Base-by-base conservation (phyloP, 257 asterid genomes). In the Primulina huaijiensis region DNA sequence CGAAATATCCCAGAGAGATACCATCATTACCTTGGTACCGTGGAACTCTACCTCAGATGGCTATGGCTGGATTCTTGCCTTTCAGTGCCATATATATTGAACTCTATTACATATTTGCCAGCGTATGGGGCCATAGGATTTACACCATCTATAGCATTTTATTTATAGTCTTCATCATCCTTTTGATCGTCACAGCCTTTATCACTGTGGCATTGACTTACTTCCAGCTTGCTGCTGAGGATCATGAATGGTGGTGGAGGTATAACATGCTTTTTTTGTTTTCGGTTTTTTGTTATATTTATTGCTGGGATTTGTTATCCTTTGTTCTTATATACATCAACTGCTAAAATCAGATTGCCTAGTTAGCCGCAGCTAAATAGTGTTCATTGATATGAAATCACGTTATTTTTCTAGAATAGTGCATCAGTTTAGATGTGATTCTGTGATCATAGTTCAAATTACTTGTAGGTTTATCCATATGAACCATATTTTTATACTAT, bases 181-280 rank as follows among this genome's bases (percentile, higher is more conserved):
- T 90, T 74, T 74, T 90, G 72, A 87, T 90, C 34, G 96, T 90
- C 65, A 90, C 97, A 40, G 97, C 97, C 10, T 90, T 90, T 67
- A 90, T 90, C 33, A 90, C 96, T 3, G 94, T 90, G 76, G 97
- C 97, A 0, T 81, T 90, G 82, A 88, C 96, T 9, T 90, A 90
- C 65, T 90, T 90, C 79, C 97, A 90, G 67, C 96, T 90, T 65
- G 97, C 96, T 71, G 97, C 97, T 52, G 97, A 90, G 84, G 97
- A 90, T 70, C 97, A 90, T 75, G 90, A 88, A 75, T 90, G 97
- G 97, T 90, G 97, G 97, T 90, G 97, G 97, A 90, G 97, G 97
- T 90, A 84, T 73, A 82, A 14, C 62, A 25, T 43, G 14, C 35
- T 40, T 8, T 23, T 2, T 35, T 21, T 35, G 27, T 8, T n/a